Conservation (phyloP, 805 yeast genomes). For the Trichomonascus vanleenenianus region DNA sequence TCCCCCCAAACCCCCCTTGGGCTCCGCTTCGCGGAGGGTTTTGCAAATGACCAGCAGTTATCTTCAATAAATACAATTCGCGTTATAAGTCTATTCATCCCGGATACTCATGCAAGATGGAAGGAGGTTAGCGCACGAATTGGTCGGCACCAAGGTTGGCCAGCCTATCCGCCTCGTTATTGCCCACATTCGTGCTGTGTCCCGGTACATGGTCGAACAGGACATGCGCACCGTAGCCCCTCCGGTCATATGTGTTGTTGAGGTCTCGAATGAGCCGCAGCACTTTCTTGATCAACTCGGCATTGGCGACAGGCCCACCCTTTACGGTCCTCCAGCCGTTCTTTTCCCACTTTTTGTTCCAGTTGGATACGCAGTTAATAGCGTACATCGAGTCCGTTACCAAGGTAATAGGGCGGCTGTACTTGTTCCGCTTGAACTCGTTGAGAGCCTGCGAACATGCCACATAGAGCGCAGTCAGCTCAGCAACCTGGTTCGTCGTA, state of each 20-base stretch:
- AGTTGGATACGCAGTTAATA: slow-evolving; percentile 45
- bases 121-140: no score
- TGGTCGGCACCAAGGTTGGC: slow-evolving; percentile 12
- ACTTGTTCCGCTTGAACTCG: slow-evolving; percentile 22
- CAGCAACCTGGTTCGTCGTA: slow-evolving; percentile 79
- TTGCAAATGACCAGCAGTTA: no score
- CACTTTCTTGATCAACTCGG: slow-evolving; percentile 39
- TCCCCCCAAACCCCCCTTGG: no score
- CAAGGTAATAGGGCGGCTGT: slow-evolving; percentile 28
- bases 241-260: slow-evolving; percentile 26
- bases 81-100: no score
- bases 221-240: not conserved
- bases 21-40: no score
- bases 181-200: slow-evolving; percentile 2
- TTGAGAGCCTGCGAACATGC: slow-evolving; percentile 36
- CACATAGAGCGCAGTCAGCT: slow-evolving; percentile 54
- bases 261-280: slow-evolving; percentile 32
- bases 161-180: slow-evolving; percentile 6
- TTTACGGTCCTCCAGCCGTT: slow-evolving; percentile 45
- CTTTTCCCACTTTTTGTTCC: slow-evolving; percentile 49
- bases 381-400: slow-evolving; percentile 68
- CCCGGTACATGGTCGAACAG: slow-evolving; percentile 1
- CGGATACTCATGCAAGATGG: no score
- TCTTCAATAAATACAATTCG: no score
- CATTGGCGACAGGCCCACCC: slow-evolving; percentile 43